These are phyloP conservation scores for Pythium myriotylum DNA, from an alignment of 352 stramenopile species.

Conservation along the genomic window DNA sequence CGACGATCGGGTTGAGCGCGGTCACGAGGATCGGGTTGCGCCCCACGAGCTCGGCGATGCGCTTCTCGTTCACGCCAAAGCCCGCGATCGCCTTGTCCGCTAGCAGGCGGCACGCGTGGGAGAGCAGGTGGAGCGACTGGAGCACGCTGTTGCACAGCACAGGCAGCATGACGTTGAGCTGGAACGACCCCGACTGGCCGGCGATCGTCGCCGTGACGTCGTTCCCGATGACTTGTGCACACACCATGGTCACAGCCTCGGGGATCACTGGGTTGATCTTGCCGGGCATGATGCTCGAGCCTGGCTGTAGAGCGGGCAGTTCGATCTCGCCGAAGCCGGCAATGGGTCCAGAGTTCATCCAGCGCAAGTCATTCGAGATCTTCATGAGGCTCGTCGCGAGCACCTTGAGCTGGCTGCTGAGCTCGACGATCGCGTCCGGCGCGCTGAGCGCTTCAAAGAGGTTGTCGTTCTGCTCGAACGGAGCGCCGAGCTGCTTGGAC, in stretches of 20 bases:
- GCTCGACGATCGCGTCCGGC: conserved; percentile 93
- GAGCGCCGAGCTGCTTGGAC: conserved; percentile 33
- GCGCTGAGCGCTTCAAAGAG: conserved; percentile 90
- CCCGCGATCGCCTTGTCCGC: conserved; percentile 48
- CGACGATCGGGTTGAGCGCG: conserved; percentile 57
- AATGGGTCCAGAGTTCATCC: conserved; percentile 92
- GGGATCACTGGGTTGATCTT: conserved; percentile 94
- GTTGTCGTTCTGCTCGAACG: conserved; percentile 58
- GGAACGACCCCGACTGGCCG: conserved; percentile 51
- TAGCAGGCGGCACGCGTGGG: conserved; percentile 41
- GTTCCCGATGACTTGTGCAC: conserved; percentile 60
- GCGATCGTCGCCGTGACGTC: conserved; percentile 56
- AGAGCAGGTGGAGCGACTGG: conserved; percentile 46
- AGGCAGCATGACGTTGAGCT: conserved; percentile 67
- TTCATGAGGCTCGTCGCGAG: conserved; percentile 93
- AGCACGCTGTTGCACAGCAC: conserved; percentile 56
- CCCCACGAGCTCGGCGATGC: conserved; percentile 49
- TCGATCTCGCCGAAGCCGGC: conserved; percentile 93
- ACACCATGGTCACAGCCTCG: conserved; percentile 59
- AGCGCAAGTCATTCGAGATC: conserved; percentile 94
- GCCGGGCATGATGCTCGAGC: conserved; percentile 96
- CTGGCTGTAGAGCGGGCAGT: conserved; percentile 91
- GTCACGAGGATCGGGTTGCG: conserved; percentile 65
- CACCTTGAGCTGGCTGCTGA: conserved; percentile 91
- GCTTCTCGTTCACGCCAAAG: conserved; percentile 46